Base-by-base conservation (phyloP, 1,284 basidiomycete species). In the Puccinia novopanici region DNA sequence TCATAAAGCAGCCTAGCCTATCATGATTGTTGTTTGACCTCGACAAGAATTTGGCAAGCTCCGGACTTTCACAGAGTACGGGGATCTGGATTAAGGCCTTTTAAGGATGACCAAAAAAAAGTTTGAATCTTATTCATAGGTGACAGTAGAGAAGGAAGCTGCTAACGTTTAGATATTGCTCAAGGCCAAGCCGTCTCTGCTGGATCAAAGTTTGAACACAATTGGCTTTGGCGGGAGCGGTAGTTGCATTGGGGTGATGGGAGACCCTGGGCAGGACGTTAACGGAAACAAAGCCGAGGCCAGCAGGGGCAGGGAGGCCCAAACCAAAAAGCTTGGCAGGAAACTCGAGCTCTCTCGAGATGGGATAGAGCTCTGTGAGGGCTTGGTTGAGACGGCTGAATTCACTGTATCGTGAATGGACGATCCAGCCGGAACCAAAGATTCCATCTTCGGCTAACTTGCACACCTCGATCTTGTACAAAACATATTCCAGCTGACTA, bases 381-480 rank as follows among this genome's bases (percentile, higher is more conserved):
- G 91, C 90, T 83, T 91, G 92, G 85, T 98, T 93, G 88, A 98
- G 91, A 75, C 89, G 90, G 84, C 92, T 89, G 85, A 99, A 99
- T 85, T 98, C 95, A 85, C 94, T 97, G 86, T 97, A 99, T 81
- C 96, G 88, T 82, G 95, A 88, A 5, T 93, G 91, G 2, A 98
- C 91, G 37, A 94, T 91, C 96, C 96, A 98, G 2, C 93, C 93
- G 0, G 92, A 91, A 0, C 90, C 87, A 84, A 91, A 90, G 68
- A 89, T 89, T 4, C 91, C 93, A 84, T 94, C 92, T 0, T 87
- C 75, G n/a, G 89, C 90, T 34, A 93, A 88, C 84, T 96, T 94
- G 84, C 92, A 91, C 0, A 99, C 90, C 85, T 97, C 93, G 65
- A 98, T 89, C n/a, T 94, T 89, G 85, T 98, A 99, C 52, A 94